Evolutionary conservation across 129 eudicot species (phyloP), one percentile per base, ranked within the genome.

Genomic region (Rutidosis leptorrhynchoides): DNA sequence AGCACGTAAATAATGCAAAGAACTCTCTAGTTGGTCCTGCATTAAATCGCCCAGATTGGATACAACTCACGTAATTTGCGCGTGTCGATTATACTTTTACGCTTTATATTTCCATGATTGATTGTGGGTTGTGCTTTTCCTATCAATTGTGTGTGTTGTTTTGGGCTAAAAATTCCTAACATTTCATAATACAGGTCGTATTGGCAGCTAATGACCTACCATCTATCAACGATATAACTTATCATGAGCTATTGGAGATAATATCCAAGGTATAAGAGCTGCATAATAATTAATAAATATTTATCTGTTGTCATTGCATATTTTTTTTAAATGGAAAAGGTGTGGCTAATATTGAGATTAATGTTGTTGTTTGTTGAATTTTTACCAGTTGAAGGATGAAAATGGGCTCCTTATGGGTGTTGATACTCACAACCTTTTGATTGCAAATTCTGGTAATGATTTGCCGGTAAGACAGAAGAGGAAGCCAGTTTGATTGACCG

Each of bases 161-260:
- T n/a, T n/a, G n/a, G n/a, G n/a, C n/a, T n/a, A n/a, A n/a, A n/a
- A n/a, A n/a, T n/a, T n/a, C n/a, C n/a, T n/a, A n/a, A n/a, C n/a
- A n/a, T n/a, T n/a, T n/a, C 22, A 14, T 76, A 33, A 46, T 71
- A 72, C 92, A 93, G 99, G 99, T 94, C 40, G 90, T 94, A 26
- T 81, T 94, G 85, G 97, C 95, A 28, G 95, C 96, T 71, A 94
- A 89, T 62, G 99, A 94, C 73, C 80, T 94, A 49, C 99, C 99
- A 70, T 94, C 99, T 45, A 94, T 94, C 63, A 94, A 94, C 21
- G 99, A 94, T 78, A 73, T 94, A 57, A 94, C 96, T 20, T 94
- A 86, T 76, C 75, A 81, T 37, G 99, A 94, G 80, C 82, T 94
- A 63, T 46, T 94, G 58, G 95, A 89, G 66, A 86, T 89, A 62